phyloP scores from a whole-genome alignment of 192 early-diverging fungal genomes.

The Obelidium mucronatum region DNA sequence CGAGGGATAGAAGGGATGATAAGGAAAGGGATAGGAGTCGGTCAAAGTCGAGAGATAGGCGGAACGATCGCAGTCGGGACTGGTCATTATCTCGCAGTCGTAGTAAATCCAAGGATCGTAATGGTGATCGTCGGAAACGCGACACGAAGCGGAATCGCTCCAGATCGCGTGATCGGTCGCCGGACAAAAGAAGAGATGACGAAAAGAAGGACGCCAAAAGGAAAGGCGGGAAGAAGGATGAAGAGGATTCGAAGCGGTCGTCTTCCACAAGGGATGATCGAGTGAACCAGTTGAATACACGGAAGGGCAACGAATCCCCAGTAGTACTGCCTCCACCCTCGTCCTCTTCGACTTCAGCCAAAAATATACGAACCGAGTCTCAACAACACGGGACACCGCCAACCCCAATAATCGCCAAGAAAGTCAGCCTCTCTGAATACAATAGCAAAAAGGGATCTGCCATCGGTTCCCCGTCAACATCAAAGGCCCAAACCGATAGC shows the following conservation, averaged over 20 bases:
- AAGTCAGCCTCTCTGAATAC: constrained; percentile 31
- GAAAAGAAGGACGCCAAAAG: constrained; percentile 1
- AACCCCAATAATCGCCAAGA: constrained; percentile 1
- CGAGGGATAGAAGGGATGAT: background rate
- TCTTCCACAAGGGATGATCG: background rate
- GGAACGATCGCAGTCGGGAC: background rate
- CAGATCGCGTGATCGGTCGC: constrained; percentile 3
- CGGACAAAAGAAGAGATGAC: constrained; percentile 1
- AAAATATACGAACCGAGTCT: background rate
- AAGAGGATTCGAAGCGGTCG: too few relatives aligned
- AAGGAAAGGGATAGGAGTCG: constrained; percentile 1
- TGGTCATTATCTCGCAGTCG: background rate
- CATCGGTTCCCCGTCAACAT: background rate
- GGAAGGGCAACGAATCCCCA: too few relatives aligned
- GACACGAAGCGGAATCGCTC: background rate
- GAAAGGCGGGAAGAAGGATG: background rate
- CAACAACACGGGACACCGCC: background rate
- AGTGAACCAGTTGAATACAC: background rate
- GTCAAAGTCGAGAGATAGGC: background rate
- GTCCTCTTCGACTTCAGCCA: background rate
- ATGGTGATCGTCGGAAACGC: background rate
- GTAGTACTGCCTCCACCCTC: background rate
- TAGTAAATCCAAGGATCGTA: constrained; percentile 2
- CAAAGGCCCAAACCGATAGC: background rate
- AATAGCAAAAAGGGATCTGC: background rate